Conservation (phyloP, 2,329 filamentous ascomycete genomes). For the Escovopsis sp. region DNA sequence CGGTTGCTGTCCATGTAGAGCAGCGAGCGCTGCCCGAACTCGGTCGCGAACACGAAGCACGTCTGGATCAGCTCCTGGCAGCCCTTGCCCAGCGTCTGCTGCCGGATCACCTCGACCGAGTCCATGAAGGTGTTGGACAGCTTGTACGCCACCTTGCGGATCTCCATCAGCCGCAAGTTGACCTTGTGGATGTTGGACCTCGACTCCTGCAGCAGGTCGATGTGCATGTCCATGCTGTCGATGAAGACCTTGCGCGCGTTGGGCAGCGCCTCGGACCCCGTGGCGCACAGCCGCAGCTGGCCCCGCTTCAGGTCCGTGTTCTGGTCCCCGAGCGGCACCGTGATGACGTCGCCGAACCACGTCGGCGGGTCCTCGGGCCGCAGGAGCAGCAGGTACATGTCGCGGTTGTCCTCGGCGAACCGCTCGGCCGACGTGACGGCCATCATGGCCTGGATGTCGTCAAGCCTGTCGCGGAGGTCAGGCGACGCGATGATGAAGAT, state of each 20-base stretch:
- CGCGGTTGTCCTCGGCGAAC: constrained; percentile 54
- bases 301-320: constrained; percentile 75
- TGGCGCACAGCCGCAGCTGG: constrained; percentile 74
- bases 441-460: constrained; percentile 75
- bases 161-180: constrained; percentile 79
- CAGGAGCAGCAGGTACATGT: constrained; percentile 68
- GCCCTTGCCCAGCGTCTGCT: constrained; percentile 68
- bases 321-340: constrained; percentile 58
- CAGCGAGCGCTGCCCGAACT: constrained; percentile 89
- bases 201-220: constrained; percentile 83
- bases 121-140: constrained; percentile 98
- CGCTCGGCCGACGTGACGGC: constrained; percentile 48
- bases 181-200: constrained; percentile 88
- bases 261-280: constrained; percentile 65
- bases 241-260: constrained; percentile 68
- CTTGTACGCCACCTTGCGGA: constrained; percentile 90
- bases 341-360: constrained; percentile 70
- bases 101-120: constrained; percentile 83
- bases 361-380: constrained; percentile 62
- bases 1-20: constrained; percentile 93
- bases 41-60: constrained; percentile 96
- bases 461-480: constrained; percentile 55
- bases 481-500: constrained; percentile 78
- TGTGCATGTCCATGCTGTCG: constrained; percentile 64
- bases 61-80: constrained; percentile 95